Evolutionary conservation across 768 basidiomycete genomes (phyloP), one percentile per base, ranked within the genome.

Genomic region (Lentinula sp.): DNA sequence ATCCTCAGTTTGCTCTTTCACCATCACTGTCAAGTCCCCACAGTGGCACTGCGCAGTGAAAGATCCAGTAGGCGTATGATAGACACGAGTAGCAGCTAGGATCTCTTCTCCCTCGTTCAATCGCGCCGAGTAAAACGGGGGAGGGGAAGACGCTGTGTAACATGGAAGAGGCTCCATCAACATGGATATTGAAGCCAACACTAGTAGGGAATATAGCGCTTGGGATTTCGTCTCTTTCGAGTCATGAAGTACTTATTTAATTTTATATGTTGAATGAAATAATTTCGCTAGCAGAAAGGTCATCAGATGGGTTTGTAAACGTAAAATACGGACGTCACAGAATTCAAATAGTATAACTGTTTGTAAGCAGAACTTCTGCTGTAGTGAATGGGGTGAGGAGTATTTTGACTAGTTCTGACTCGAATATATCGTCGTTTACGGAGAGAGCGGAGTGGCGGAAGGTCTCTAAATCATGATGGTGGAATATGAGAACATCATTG

Each of bases 1-100:
- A 28, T 59, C 57, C 9, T 59, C 57, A 15, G 34, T 39, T 15
- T 59, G 57, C 37, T 59, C 57, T 10, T 49, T 59, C 57, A 59
- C 18, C 16, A 18, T 50, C 18, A 59, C 57, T 10, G 46, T 49
- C 32, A 59, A 34, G 34, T 40, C 37, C 10, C 45, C 42, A 28
- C 45, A 48, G 43, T 34, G 43, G 18, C 55, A 56, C 13, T 40
- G 55, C 16, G 45, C 31, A 18, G 57, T 59, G 16, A 59, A 50
- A 32, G 46, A 34, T 4, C 46, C 57, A 13, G 43, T 59, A 49
- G 57, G 57, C 2, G 46, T 50, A 8, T 49, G 57, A 39, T 59
- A 59, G 16, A 48, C 48, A 6, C 45, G 43, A 18, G 57, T 59
- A 10, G 45, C 32, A 10, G 57, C 57, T 10, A 59, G 46, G 39